A percentile compares a stretch with the other conserved stretches of the same genome.
Evolutionary conservation across 179 eudicot species (phyloP).

Genomic region (Beta lomatogona): DNA sequence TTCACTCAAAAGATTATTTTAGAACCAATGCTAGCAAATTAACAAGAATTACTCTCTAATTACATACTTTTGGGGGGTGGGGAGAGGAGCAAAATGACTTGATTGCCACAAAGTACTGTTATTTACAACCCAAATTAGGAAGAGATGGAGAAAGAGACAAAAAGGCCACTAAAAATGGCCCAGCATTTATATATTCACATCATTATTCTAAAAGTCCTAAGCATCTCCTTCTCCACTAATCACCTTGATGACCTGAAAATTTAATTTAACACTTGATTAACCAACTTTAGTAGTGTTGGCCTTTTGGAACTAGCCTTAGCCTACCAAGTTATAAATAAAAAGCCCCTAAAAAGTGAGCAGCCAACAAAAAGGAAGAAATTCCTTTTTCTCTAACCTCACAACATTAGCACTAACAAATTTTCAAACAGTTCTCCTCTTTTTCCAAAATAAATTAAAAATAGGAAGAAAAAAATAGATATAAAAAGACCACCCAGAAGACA

Average conservation of each 20-base stretch:
- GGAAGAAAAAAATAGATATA: background rate
- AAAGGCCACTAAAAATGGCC: conserved; percentile 26
- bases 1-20: no score
- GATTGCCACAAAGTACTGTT: conserved; percentile 5
- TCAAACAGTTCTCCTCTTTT: conserved; percentile 19
- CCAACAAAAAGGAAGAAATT: conserved; percentile 19
- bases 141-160: background rate
- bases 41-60: background rate
- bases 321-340: conserved; percentile 7
- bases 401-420: conserved; percentile 29
- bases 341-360: conserved; percentile 35
- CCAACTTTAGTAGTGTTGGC: conserved; percentile 31
- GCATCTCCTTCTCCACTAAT: conserved; percentile 17
- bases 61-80: background rate
- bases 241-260: conserved; percentile 5
- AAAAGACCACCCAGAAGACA: background rate
- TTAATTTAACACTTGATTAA: conserved; percentile 10
- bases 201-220: conserved; percentile 29
- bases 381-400: conserved; percentile 22
- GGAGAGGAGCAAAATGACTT: background rate
- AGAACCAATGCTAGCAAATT: background rate
- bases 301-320: conserved; percentile 22
- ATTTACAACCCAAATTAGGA: conserved; percentile 34
- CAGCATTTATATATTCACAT: conserved; percentile 43
- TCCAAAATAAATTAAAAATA: conserved; percentile 3